A percentile compares a stretch with the other conserved stretches of the same genome.
Evolutionary conservation across 345 rosid genomes (phyloP).

Genomic region (Fremontodendron californicum): DNA sequence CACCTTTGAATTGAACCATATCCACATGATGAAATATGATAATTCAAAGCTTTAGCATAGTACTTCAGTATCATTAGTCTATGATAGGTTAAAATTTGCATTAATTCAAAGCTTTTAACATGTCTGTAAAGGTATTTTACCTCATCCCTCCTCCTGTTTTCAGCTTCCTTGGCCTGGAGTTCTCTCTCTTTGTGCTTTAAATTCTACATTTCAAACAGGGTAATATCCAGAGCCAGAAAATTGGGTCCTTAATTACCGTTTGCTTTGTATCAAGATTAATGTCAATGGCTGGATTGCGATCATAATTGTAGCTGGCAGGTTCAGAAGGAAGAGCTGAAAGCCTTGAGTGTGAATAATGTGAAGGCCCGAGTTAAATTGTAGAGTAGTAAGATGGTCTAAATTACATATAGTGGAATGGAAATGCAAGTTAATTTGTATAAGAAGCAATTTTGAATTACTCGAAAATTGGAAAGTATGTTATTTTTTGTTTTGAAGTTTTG

Average conservation of each 20-base stretch:
- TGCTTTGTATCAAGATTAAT: slow-evolving; percentile 58
- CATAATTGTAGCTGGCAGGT: slow-evolving; percentile 61
- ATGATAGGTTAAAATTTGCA: neutral
- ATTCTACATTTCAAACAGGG: slow-evolving; percentile 37
- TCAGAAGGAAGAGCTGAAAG: slow-evolving; percentile 93
- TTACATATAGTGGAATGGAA: too few relatives aligned
- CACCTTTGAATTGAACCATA: too few relatives aligned
- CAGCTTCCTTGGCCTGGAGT: slow-evolving; percentile 94
- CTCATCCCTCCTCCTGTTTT: slow-evolving; percentile 78
- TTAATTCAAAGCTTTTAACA: neutral
- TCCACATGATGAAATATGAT: too few relatives aligned
- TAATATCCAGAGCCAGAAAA: slow-evolving; percentile 22
- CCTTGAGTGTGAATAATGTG: slow-evolving; percentile 66
- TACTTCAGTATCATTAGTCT: neutral
- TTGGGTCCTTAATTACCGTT: slow-evolving; percentile 22
- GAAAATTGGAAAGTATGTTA: neutral
- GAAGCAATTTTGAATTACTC: too few relatives aligned
- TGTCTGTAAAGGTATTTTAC: slow-evolving; percentile 34
- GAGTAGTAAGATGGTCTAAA: neutral
- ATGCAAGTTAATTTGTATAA: too few relatives aligned
- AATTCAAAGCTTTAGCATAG: too few relatives aligned
- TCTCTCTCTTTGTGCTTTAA: slow-evolving; percentile 85
- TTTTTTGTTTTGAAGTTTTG: too few relatives aligned
- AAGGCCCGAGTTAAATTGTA: slow-evolving; percentile 28
- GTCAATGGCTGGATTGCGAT: slow-evolving; percentile 68